phyloP scores from a whole-genome alignment of 2,329 filamentous ascomycete species.

The Torrubiella hemipterigena region DNA sequence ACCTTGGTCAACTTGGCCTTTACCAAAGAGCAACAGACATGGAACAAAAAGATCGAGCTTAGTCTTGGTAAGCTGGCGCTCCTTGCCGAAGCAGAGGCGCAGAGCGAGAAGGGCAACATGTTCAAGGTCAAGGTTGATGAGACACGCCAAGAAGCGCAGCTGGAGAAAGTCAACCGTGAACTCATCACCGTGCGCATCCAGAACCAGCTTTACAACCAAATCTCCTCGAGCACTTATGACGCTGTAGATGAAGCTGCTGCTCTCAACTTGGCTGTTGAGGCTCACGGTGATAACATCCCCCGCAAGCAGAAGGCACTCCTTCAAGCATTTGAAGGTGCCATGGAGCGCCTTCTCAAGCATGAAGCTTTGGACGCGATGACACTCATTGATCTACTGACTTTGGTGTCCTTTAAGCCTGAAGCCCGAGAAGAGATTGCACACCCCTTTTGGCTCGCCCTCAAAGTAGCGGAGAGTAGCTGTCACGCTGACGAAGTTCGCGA shows the following conservation, averaged over 20 bases:
- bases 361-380: constrained; percentile 54
- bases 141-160: constrained; percentile 25
- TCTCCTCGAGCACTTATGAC: constrained; percentile 53
- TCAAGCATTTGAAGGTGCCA: constrained; percentile 57
- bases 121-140: constrained; percentile 25
- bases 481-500: constrained; percentile 45
- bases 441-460: constrained; percentile 67
- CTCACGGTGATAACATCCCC: constrained; percentile 44
- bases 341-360: constrained; percentile 60
- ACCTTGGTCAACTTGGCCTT: constrained; percentile 60
- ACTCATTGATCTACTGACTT: constrained; percentile 66
- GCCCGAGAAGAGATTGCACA: constrained; percentile 40
- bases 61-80: constrained; percentile 76
- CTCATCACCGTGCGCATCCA: constrained; percentile 68
- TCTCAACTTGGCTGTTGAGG: constrained; percentile 61
- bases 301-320: constrained; percentile 54
- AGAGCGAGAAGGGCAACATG: constrained; percentile 16
- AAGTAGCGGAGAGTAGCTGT: constrained; percentile 43
- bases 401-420: constrained; percentile 44
- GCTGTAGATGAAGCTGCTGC: constrained; percentile 75
- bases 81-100: constrained; percentile 46
- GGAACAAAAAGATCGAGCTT: constrained; percentile 88
- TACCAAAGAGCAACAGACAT: constrained; percentile 64
- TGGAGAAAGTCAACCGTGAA: constrained; percentile 47
- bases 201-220: constrained; percentile 59